Evolutionary conservation across 331 rosid genomes (phyloP).

Genomic region (Acacia pycnantha): DNA sequence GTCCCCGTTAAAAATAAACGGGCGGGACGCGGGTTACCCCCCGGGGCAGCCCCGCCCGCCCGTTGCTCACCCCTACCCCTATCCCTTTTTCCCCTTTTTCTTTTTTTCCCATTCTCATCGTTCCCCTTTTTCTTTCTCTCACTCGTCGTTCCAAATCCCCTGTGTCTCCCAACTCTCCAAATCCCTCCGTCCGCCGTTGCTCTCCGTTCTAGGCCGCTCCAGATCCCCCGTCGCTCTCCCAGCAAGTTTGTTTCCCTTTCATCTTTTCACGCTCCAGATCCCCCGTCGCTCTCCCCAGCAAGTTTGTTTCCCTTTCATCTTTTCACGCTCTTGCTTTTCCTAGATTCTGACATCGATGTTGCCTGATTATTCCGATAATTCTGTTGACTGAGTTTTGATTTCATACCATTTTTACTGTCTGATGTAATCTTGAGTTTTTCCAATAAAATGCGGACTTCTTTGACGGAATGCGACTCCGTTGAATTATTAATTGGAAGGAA

Average conservation of each 20-base stretch:
- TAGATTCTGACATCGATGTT: not conserved
- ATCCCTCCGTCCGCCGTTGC: too few species aligned
- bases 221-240: not conserved
- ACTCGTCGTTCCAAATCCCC: too few species aligned
- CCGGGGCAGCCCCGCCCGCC: too few species aligned
- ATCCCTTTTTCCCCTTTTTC: too few species aligned
- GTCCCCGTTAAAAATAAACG: too few species aligned
- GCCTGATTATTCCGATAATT: not conserved
- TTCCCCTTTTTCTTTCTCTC: accelerated
- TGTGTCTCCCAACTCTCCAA: too few species aligned
- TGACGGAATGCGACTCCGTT: not conserved
- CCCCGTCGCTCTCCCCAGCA: slow-evolving; percentile 20
- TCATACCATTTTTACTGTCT: not conserved
- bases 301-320: slow-evolving; percentile 26
- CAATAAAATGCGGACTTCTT: not conserved
- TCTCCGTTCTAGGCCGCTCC: too few species aligned
- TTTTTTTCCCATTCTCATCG: too few species aligned
- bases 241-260: slow-evolving; percentile 39
- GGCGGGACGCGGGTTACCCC: too few species aligned
- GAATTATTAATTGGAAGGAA: not conserved
- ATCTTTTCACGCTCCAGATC: not conserved
- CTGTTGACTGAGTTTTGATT: not conserved
- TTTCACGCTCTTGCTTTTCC: not conserved
- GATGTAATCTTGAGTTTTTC: not conserved
- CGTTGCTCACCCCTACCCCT: too few species aligned